Evolutionary conservation across 352 stramenopile genomes (phyloP), one percentile per base, ranked within the genome.

Genomic region (Halophytophthora polymorphica): DNA sequence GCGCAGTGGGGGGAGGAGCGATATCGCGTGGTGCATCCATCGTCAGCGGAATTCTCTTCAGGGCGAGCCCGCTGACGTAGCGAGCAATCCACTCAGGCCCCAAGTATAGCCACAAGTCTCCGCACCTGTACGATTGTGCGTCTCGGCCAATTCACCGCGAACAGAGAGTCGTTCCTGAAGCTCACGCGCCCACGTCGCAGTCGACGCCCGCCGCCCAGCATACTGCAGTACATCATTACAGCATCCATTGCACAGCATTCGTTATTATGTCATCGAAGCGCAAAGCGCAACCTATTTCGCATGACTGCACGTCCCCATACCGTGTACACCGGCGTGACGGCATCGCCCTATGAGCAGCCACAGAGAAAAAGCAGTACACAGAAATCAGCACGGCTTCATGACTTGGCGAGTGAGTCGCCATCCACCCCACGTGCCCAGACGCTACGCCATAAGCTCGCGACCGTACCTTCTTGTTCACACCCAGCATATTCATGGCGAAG

Each of bases 401-500:
- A 21, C 7, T 33, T n/a, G 0, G 8, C 2, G 18, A 22, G 25
- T 39, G 21, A 17, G 2, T 6, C 17, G 12, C 1, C 28, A 17
- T 39, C 28, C 35, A 4, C 36, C 14, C 6, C n/a, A 45, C 15
- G 6, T 18, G 6, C 21, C 19, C 34, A 58, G 15, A 45, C 11
- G 18, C 8, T 8, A 4, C 25, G 8, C 25, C 4, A 31, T 31
- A 8, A 31, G 25, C 25, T 31, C 25, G 8, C 8, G 8, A 31
- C 15, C 53, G 8, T 41, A 76, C 71, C 65, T 69, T 61, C 4
- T 36, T 33, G 63, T 98, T 75, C 0, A 98, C 58, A 6, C 88
- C 93, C 15, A 98, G 55, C 12, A 98, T 45, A 51, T 98, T 98
- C 91, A 98, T 98, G 1, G 81, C 90, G 66, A 98, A 98, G 25